These are phyloP conservation scores for Candida sanyaensis DNA, from an alignment of 1,139 yeast genomes.

Conservation along the genomic window DNA sequence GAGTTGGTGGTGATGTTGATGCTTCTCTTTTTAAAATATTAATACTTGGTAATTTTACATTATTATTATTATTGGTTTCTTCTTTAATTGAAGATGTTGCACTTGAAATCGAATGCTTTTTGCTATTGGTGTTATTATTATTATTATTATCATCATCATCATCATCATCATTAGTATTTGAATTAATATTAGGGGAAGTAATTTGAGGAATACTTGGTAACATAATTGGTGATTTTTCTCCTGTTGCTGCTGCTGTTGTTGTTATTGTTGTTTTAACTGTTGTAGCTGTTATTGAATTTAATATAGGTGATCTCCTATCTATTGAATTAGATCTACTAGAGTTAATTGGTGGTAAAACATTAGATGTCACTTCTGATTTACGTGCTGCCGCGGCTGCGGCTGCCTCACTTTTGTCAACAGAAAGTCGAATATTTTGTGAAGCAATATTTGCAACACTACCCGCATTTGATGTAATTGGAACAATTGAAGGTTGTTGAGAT, in stretches of 20 bases:
- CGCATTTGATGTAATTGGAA: slow-evolving; percentile 16
- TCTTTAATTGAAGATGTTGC: background rate
- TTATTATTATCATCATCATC: background rate
- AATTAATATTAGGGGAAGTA: background rate
- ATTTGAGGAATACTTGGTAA: slow-evolving; percentile 1
- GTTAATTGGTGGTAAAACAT: slow-evolving; percentile 7
- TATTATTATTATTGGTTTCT: slow-evolving; percentile 2
- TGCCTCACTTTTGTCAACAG: slow-evolving; percentile 6
- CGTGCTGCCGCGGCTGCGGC: background rate
- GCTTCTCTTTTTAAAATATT: slow-evolving; percentile 9
- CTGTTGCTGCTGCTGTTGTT: too few relatives aligned
- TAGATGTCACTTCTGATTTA: background rate
- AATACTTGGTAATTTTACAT: slow-evolving; percentile 14
- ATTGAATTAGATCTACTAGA: background rate
- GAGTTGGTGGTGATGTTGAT: slow-evolving; percentile 3
- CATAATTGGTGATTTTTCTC: background rate
- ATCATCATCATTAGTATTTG: background rate
- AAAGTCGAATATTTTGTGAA: slow-evolving; percentile 14
- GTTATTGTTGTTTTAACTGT: background rate
- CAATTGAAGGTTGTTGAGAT: slow-evolving; percentile 12
- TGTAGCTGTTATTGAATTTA: background rate
- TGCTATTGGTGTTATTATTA: background rate
- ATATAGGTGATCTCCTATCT: background rate
- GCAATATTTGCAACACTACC: slow-evolving; percentile 16
- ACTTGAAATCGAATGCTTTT: background rate